Evolutionary conservation across 208 protist species (phyloP), one percentile per base, ranked within the genome.

Genomic region (Trichomonas tenax): DNA sequence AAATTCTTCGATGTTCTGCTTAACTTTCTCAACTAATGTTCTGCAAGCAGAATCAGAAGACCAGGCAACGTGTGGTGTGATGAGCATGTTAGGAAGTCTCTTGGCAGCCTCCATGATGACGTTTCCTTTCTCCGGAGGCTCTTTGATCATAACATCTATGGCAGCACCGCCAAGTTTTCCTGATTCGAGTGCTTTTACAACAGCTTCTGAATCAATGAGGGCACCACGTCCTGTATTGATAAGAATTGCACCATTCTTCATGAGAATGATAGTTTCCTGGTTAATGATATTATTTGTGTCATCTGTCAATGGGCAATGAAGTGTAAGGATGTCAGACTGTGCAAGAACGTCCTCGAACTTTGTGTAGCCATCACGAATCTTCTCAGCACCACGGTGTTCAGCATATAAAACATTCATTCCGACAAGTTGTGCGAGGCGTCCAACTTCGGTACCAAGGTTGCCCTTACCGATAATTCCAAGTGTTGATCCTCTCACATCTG

Each of bases 211-310:
- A 82, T 97, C 49, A 36, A 97, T 82, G 10, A 97, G 23, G 1
- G 44, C 58, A 26, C 97, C 97, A 31, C 97, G 96, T 0, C 82
- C 82, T 8, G 96, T 95, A 95, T 97, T 97, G 41, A 97, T 96
- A 34, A 97, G 40, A 10, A 96, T 58, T 6, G 96, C 96, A 6
- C 44, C 95, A 3, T 9, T 41, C 95, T 97, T 97, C 97, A 97
- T 97, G 17, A 49, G 2, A 31, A n/a, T 49, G n/a, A 97, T 63
- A n/a, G 89, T 41, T 15, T 40, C 8, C 21, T 34, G 8, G 26
- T 45, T 49, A 63, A 97, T 82, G 44, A 97, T 46, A 38, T 48
- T 38, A 49, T 96, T 84, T 8, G 96, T 97, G 10, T 97, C 82
- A 34, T 96, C 82, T 23, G 90, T 97, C 41, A 96, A 31, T n/a